Conservation (phyloP, 305 asterid species). For the Solanum aculeatissimum region DNA sequence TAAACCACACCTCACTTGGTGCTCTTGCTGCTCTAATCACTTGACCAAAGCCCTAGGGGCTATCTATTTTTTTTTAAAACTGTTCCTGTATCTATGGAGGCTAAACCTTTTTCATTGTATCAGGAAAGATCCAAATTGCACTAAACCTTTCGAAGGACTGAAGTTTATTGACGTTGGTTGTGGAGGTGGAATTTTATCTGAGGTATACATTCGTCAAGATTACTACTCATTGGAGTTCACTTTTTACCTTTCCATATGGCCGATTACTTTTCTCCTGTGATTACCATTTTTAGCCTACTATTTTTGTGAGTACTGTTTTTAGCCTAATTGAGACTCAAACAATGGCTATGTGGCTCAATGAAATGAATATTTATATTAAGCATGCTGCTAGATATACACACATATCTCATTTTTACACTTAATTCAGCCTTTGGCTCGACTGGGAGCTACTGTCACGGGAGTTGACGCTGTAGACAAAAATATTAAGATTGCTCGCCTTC, state of each 20-base stretch:
- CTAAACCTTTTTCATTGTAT: background rate
- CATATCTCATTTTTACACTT: background rate
- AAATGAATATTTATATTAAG: background rate
- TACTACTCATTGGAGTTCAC: slow-evolving; percentile 1
- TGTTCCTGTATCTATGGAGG: background rate
- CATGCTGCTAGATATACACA: background rate
- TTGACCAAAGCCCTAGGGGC: background rate
- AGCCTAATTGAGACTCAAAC: background rate
- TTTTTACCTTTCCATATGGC: background rate
- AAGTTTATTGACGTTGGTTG: slow-evolving; percentile 83
- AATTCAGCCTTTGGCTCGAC: slow-evolving; percentile 78
- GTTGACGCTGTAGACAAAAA: slow-evolving; percentile 92
- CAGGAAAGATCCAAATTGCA: slow-evolving; percentile 65
- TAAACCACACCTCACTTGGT: background rate
- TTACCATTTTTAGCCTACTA: background rate
- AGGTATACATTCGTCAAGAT: slow-evolving; percentile 37
- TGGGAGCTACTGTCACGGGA: slow-evolving; percentile 83
- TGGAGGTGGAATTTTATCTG: slow-evolving; percentile 94
- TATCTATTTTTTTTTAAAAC: slow-evolving; percentile 4
- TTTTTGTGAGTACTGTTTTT: background rate
- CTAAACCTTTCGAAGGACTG: slow-evolving; percentile 84
- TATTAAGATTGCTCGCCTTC: slow-evolving; percentile 74
- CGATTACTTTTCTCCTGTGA: background rate
- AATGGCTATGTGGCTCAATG: background rate
- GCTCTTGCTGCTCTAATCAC: background rate